Evolutionary conservation across 495 filamentous ascomycete genomes (phyloP), one percentile per base, ranked within the genome.

Genomic region (Penicillium pulvis): DNA sequence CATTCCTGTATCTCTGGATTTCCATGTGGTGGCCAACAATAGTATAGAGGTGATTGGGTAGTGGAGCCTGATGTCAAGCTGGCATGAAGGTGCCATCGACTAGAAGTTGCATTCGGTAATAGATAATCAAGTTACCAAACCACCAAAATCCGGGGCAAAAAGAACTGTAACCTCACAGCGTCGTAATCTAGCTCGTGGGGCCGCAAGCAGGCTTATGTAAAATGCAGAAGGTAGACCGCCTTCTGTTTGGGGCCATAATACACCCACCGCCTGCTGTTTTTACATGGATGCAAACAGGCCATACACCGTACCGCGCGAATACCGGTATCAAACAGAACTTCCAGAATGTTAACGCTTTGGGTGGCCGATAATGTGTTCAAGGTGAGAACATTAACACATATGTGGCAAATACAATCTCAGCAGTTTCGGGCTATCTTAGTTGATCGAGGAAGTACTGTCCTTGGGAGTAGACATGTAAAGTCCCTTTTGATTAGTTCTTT

Each of bases 61-160:
- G 51, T 4, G 54, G 51, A 47, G 11, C 23, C 19, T 45, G 31
- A 54, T 44, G 56, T 51, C 44, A 63, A 51, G 55, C 31, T 58
- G 58, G 42, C 17, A 47, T 28, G 56, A 64, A 55, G 60, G 66
- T 69, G 57, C 56, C 66, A 69, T 69, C 53, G 43, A 50, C 31
- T 47, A 62, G 61, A 51, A 62, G 73, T 75, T 74, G 73, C 73
- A 75, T 75, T 63, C 69, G 67, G 71, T 58, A 51, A 67, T 56
- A 64, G 60, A 57, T 56, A n/a, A 42, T n/a, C 6, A 30, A 17
- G 14, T n/a, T 28, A 23, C 20, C n/a, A 50, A 20, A 51, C 17
- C 14, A 20, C 10, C 11, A 30, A 43, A 44, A 53, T 43, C 51
- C 39, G 51, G 51, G 51, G 51, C 46, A 49, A 49, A 26, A 31